Conservation (phyloP, 345 rosid genomes). For the Dipteronia sinensis region DNA sequence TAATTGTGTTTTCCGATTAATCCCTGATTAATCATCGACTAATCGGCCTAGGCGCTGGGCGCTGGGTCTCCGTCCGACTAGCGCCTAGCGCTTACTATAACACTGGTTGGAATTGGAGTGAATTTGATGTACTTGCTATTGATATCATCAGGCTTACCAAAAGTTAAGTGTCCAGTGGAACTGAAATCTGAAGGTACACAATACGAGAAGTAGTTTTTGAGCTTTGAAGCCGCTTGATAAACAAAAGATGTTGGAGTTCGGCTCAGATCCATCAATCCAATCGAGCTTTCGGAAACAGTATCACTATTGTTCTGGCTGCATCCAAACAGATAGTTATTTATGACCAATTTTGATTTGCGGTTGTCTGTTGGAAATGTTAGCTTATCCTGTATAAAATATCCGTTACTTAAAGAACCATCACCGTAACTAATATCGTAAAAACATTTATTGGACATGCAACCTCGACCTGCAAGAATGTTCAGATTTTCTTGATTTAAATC, state of each 20-base stretch:
- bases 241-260: constrained; percentile 19
- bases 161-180: constrained; percentile 31
- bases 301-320: constrained; percentile 27
- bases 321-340: constrained; percentile 26
- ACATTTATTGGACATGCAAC: constrained; percentile 27
- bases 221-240: constrained; percentile 25
- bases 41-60: no score
- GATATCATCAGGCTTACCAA: constrained; percentile 11
- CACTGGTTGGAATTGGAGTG: constrained; percentile 31
- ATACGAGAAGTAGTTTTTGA: constrained; percentile 30
- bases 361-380: neutral
- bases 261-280: neutral
- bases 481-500: neutral
- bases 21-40: no score
- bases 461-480: neutral
- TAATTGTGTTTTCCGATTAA: no score
- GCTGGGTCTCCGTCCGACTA: no score
- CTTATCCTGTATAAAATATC: neutral
- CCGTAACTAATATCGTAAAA: constrained; percentile 21
- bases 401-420: constrained; percentile 8
- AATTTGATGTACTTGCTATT: constrained; percentile 10
- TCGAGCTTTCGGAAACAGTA: neutral
- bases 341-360: neutral
- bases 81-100: no score
- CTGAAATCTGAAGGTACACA: constrained; percentile 35